These are phyloP conservation scores for Pseudogymnoascus sp. DNA, from an alignment of 2,329 filamentous ascomycete species.

Conservation along the genomic window DNA sequence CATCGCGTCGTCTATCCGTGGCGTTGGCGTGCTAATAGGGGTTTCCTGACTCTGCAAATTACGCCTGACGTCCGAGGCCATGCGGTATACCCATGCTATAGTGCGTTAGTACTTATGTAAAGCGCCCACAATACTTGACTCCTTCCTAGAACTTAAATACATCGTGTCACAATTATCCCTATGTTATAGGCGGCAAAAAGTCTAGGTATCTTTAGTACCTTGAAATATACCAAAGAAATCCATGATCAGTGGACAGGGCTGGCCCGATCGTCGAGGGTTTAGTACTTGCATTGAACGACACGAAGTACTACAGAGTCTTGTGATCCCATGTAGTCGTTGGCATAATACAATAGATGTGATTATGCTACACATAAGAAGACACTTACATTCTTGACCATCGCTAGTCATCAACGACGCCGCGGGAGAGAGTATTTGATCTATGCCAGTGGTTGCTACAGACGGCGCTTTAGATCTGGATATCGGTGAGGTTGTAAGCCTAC, in stretches of 20 bases:
- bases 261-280: background rate
- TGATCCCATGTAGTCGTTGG: background rate
- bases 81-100: constrained; percentile 3
- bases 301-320: background rate
- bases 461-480: background rate
- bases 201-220: background rate
- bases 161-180: background rate
- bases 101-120: background rate
- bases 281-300: background rate
- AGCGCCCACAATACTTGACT: background rate
- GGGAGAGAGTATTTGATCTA: background rate
- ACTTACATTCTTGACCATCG: constrained; percentile 3
- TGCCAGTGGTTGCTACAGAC: background rate
- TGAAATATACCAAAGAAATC: background rate
- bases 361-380: background rate
- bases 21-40: background rate
- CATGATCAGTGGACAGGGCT: background rate
- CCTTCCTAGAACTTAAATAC: background rate
- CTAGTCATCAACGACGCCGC: background rate
- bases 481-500: background rate
- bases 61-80: constrained; percentile 3
- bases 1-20: constrained; percentile 2
- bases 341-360: background rate
- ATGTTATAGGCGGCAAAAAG: background rate
- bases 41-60: constrained; percentile 5